Percentiles rank a stretch among this genome's conserved stretches.
phyloP scores from a whole-genome alignment of 345 rosid genomes.

The Rhizophora mangle region DNA sequence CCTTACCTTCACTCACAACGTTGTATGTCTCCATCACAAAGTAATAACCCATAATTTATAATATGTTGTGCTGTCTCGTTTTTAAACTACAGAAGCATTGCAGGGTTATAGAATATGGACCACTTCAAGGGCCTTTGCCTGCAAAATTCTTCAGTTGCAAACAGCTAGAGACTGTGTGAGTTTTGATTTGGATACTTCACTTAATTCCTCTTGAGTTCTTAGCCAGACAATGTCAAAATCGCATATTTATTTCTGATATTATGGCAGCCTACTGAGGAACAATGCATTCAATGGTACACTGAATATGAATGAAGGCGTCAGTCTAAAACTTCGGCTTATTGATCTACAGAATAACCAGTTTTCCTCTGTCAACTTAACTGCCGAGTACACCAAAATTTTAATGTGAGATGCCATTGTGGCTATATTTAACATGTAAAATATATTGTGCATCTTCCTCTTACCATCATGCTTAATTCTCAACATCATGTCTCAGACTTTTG shows the following conservation, averaged over 20 bases:
- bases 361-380: constrained; percentile 56
- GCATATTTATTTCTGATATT: constrained; percentile 7
- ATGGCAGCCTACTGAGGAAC: constrained; percentile 63
- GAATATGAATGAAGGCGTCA: constrained; percentile 50
- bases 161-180: constrained; percentile 87
- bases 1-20: constrained; percentile 77
- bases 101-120: constrained; percentile 75
- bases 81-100: neutral
- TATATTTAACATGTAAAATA: neutral
- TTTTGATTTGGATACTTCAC: neutral
- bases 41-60: neutral
- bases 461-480: constrained; percentile 6
- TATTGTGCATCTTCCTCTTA: neutral
- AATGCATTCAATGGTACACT: constrained; percentile 63
- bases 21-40: constrained; percentile 45
- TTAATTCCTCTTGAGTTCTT: neutral
- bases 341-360: constrained; percentile 77
- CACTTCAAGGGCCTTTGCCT: constrained; percentile 67
- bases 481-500: constrained; percentile 52
- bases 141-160: constrained; percentile 58
- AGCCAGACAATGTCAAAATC: constrained; percentile 4
- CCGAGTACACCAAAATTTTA: constrained; percentile 51
- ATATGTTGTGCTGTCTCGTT: constrained; percentile 7
- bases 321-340: constrained; percentile 55
- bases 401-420: constrained; percentile 38